Conservation (phyloP, 1,139 yeast genomes). For the Candida neerlandica region DNA sequence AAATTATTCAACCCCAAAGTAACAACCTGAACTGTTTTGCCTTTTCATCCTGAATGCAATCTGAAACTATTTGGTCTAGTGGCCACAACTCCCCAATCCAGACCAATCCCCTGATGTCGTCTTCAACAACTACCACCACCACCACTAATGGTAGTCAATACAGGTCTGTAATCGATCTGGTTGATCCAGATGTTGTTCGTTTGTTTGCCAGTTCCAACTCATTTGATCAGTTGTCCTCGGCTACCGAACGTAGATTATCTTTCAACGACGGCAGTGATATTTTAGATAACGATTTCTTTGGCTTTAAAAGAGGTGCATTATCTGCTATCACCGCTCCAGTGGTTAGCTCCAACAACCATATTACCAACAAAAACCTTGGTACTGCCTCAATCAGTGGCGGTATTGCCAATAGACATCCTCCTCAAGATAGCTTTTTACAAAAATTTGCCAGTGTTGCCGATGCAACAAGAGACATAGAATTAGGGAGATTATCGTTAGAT, state of each 20-base stretch:
- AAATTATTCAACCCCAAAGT: no score
- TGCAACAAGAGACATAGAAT: conserved; percentile 75
- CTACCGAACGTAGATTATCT: conserved; percentile 32
- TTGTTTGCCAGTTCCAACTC: conserved; percentile 22
- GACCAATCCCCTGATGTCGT: conserved; percentile 16
- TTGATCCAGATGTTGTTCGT: conserved; percentile 53
- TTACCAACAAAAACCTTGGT: conserved; percentile 37
- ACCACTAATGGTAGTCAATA: conserved; percentile 23
- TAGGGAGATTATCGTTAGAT: conserved; percentile 31
- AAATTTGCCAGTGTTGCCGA: conserved; percentile 78
- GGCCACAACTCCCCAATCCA: conserved; percentile 30
- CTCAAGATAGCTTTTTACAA: conserved; percentile 57
- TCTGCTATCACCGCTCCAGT: conserved; percentile 51
- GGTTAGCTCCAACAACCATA: conserved; percentile 12
- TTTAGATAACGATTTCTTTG: conserved; percentile 44
- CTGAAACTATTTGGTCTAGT: conserved; percentile 45
- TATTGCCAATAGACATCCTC: conserved; percentile 49
- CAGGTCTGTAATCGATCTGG: conserved; percentile 38
- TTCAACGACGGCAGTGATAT: conserved; percentile 51
- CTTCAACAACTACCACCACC: conserved; percentile 6
- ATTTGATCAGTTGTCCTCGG: conserved; percentile 14
- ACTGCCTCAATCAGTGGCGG: conserved; percentile 68
- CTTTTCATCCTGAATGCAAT: conserved; percentile 14
- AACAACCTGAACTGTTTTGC: neutral
- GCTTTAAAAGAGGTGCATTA: conserved; percentile 49